Conservation (phyloP, 305 asterid species). For the Fraxinus sp. region DNA sequence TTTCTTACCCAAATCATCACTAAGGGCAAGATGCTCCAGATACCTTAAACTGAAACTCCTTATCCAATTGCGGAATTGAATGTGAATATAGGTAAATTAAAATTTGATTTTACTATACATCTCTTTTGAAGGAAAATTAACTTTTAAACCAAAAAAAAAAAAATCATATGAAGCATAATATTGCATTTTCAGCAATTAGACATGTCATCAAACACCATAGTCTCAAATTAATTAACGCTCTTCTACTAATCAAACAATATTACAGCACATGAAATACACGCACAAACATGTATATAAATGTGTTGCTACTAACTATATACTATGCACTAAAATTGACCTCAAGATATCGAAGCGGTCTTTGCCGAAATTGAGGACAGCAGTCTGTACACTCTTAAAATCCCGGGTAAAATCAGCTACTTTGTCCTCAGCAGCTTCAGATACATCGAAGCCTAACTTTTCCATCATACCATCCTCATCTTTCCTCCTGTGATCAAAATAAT, state of each 20-base stretch:
- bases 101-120: neutral
- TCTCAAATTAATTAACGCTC: conserved; percentile 1
- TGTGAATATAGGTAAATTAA: neutral
- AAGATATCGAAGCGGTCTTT: conserved; percentile 81
- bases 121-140: neutral
- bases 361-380: conserved; percentile 78
- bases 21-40: neutral
- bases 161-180: neutral
- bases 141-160: neutral
- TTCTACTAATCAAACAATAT: conserved; percentile 1
- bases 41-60: neutral
- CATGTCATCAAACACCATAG: conserved; percentile 33
- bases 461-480: conserved; percentile 88
- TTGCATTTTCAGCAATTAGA: neutral
- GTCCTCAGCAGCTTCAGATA: conserved; percentile 45
- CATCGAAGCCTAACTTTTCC: conserved; percentile 63
- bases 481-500: conserved; percentile 85
- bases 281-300: conserved; percentile 14
- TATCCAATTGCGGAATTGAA: neutral
- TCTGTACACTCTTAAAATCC: conserved; percentile 77
- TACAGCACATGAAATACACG: conserved; percentile 3
- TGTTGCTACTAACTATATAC: neutral
- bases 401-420: conserved; percentile 57
- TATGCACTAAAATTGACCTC: conserved; percentile 43
- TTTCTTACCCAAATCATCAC: neutral